Percentiles rank a stretch among this genome's conserved stretches.
Evolutionary conservation across 345 rosid genomes (phyloP).

Genomic region (Brassica nigra): DNA sequence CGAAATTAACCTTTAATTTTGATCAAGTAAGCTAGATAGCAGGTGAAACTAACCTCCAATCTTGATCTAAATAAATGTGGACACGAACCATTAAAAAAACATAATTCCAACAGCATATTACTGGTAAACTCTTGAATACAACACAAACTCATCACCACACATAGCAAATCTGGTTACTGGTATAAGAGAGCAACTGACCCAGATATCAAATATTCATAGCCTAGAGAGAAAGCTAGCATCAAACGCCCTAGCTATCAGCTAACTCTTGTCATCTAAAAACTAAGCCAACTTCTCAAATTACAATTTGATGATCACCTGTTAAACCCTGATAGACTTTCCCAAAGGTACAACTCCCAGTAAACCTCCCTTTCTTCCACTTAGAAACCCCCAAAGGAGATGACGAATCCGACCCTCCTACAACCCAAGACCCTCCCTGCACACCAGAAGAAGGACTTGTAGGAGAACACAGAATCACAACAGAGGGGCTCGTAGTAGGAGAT

Average conservation of each 20-base stretch:
- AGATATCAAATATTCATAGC: background rate
- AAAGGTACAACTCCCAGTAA: constrained; percentile 91
- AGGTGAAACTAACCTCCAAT: background rate
- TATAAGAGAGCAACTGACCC: constrained; percentile 6
- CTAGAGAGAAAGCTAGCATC: constrained; percentile 19
- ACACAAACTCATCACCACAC: background rate
- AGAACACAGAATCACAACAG: constrained; percentile 81
- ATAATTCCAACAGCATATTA: background rate
- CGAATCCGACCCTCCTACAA: constrained; percentile 41
- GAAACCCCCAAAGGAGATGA: constrained; percentile 43
- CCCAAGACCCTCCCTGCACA: constrained; percentile 51
- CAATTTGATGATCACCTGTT: constrained; percentile 58
- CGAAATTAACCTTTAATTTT: background rate
- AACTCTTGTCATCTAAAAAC: constrained; percentile 1
- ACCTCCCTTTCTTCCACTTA: constrained; percentile 85
- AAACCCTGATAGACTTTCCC: constrained; percentile 95
- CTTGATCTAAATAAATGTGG: background rate
- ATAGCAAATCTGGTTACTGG: constrained; percentile 1
- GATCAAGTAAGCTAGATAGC: no score
- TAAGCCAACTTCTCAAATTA: no score
- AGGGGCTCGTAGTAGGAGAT: constrained; percentile 73
- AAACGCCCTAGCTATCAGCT: constrained; percentile 9
- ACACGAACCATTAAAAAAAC: constrained; percentile 17
- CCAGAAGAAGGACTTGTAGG: constrained; percentile 69
- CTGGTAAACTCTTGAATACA: background rate